Percentiles rank a stretch among this genome's conserved stretches.
phyloP scores from a whole-genome alignment of 2,329 filamentous ascomycete genomes.

The Mycosphaerella arachidis region DNA sequence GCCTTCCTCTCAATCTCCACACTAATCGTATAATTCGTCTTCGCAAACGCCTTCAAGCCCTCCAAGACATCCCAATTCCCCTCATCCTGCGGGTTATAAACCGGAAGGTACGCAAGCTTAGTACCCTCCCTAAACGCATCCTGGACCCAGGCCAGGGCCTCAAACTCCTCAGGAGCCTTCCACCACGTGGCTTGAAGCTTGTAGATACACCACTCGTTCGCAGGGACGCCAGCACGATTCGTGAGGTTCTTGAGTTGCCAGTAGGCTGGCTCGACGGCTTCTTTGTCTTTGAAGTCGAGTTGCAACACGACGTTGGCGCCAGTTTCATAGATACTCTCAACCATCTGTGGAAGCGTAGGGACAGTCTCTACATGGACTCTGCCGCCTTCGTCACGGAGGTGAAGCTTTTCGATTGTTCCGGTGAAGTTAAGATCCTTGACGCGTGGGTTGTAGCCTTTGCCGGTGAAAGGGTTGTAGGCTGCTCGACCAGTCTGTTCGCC shows the following conservation, averaged over 20 bases:
- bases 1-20: not conserved
- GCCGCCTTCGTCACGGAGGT: conserved; percentile 17
- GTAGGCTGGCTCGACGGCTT: conserved; percentile 19
- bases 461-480: conserved; percentile 19
- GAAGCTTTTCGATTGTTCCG: conserved; percentile 12
- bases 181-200: conserved; percentile 17
- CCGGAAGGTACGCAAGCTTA: conserved; percentile 12
- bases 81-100: conserved; percentile 11
- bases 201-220: conserved; percentile 20
- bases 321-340: conserved; percentile 16
- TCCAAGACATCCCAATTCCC: conserved; percentile 11
- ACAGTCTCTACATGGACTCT: conserved; percentile 16
- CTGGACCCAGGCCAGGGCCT: conserved; percentile 17
- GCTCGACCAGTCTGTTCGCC: conserved; percentile 12
- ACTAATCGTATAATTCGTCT: not conserved
- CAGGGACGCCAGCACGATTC: not conserved
- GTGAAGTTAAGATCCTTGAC: conserved; percentile 12
- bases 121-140: conserved; percentile 11
- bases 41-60: conserved; percentile 5
- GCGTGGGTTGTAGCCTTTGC: conserved; percentile 14
- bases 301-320: conserved; percentile 18
- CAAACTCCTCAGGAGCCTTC: conserved; percentile 14
- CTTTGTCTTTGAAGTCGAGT: conserved; percentile 19
- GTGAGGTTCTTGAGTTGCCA: conserved; percentile 12
- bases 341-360: conserved; percentile 14